These are phyloP conservation scores for Calonectria pteridis DNA, from an alignment of 2,329 filamentous ascomycete species.

Conservation along the genomic window DNA sequence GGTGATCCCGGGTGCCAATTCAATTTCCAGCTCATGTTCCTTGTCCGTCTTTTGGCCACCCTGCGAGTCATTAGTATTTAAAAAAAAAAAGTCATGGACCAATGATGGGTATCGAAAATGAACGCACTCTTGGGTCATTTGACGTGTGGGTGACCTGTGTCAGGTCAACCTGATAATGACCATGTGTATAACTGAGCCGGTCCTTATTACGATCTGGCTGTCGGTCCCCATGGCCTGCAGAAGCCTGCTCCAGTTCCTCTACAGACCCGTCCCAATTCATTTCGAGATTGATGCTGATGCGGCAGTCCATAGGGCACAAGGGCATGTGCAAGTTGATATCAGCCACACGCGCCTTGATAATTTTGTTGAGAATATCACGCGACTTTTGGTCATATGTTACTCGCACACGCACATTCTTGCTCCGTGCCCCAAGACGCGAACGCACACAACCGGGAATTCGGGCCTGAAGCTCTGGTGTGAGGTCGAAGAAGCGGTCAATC, in stretches of 20 bases:
- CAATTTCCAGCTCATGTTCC: conserved; percentile 86
- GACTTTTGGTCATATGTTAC: conserved; percentile 83
- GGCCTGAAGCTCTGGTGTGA: conserved; percentile 70
- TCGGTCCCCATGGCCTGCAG: conserved; percentile 52
- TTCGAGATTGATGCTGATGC: conserved; percentile 95
- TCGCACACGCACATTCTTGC: conserved; percentile 61
- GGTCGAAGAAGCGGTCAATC: conserved; percentile 85
- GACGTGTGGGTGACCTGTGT: conserved; percentile 81
- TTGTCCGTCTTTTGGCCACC: conserved; percentile 63
- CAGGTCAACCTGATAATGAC: conserved; percentile 89
- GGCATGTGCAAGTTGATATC: conserved; percentile 92
- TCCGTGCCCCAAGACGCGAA: conserved; percentile 65
- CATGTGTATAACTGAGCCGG: conserved; percentile 89
- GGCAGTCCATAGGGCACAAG: conserved; percentile 83
- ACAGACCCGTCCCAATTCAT: conserved; percentile 83
- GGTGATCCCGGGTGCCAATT: conserved; percentile 74
- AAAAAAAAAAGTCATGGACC: neutral
- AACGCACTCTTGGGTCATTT: conserved; percentile 54
- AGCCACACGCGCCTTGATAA: conserved; percentile 90
- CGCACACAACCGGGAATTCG: conserved; percentile 75
- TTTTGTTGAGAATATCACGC: conserved; percentile 78
- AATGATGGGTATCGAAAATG: no score
- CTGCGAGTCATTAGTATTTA: conserved; percentile 43
- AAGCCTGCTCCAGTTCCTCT: conserved; percentile 63
- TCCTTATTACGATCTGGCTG: conserved; percentile 83